Evolutionary conservation across 2,329 filamentous ascomycete species (phyloP).

Genomic region (Monilinia polystroma): DNA sequence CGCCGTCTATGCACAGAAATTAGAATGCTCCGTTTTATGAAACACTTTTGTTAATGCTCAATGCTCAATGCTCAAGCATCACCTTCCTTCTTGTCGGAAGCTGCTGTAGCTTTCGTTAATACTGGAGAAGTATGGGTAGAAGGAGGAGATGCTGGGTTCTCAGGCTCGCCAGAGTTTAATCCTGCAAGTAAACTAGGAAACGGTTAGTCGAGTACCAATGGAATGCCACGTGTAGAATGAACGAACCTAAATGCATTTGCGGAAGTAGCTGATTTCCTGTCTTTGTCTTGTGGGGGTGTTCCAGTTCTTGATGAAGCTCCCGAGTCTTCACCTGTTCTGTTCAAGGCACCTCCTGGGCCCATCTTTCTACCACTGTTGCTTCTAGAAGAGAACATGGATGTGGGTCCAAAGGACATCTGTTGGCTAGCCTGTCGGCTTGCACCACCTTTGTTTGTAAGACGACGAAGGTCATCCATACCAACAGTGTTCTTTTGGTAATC

Average conservation of each 20-base stretch:
- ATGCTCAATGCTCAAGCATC: slow-evolving; percentile 42
- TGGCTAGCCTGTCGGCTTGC: slow-evolving; percentile 60
- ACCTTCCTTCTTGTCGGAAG: slow-evolving; percentile 53
- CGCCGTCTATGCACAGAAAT: slow-evolving; percentile 49
- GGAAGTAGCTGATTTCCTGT: slow-evolving; percentile 63
- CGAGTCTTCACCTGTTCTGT: slow-evolving; percentile 78
- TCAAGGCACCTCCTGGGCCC: slow-evolving; percentile 70
- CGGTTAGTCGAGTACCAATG: slow-evolving; percentile 34
- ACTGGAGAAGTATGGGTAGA: slow-evolving; percentile 66
- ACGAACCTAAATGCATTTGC: slow-evolving; percentile 93
- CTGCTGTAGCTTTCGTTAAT: slow-evolving; percentile 60
- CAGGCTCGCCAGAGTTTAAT: slow-evolving; percentile 52
- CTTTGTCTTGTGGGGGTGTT: slow-evolving; percentile 74
- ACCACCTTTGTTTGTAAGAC: slow-evolving; percentile 64
- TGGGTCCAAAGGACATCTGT: slow-evolving; percentile 69
- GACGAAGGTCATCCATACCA: slow-evolving; percentile 85
- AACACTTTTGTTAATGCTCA: slow-evolving; percentile 42
- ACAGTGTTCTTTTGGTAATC: slow-evolving; percentile 77
- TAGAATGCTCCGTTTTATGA: slow-evolving; percentile 41
- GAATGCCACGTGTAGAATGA: not conserved
- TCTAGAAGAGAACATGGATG: slow-evolving; percentile 82
- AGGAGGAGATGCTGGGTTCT: slow-evolving; percentile 67
- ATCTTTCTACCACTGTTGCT: slow-evolving; percentile 86
- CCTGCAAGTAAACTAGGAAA: slow-evolving; percentile 51
- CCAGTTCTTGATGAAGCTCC: slow-evolving; percentile 84